A percentile compares a stretch with the other conserved stretches of the same genome.
Evolutionary conservation across 2,329 filamentous ascomycete species (phyloP).

Genomic region (Trichoderma sp.): DNA sequence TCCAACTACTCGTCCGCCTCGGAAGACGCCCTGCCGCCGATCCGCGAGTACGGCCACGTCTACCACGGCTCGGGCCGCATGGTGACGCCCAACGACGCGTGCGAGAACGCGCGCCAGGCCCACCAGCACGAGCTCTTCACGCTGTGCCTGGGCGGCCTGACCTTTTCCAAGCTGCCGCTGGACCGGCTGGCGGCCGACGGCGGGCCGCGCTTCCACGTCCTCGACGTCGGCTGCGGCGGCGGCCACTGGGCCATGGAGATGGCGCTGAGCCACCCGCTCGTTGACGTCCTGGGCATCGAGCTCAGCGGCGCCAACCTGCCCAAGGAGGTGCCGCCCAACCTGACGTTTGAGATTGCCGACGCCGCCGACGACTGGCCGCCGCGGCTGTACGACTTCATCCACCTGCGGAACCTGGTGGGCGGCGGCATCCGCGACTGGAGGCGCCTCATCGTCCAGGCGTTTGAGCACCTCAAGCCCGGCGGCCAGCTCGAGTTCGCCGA

Average conservation of each 20-base stretch:
- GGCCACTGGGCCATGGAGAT: constrained; percentile 50
- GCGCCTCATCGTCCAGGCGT: constrained; percentile 42
- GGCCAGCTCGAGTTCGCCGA: constrained; percentile 51
- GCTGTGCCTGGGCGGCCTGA: constrained; percentile 41
- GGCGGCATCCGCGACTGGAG: constrained; percentile 51
- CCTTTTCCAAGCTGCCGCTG: constrained; percentile 39
- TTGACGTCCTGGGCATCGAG: constrained; percentile 47
- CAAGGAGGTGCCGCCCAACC: constrained; percentile 57
- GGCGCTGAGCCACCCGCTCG: constrained; percentile 45
- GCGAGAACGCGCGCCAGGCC: constrained; percentile 39
- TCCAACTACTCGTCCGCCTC: constrained; percentile 44
- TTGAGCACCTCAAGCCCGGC: constrained; percentile 47
- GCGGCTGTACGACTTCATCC: constrained; percentile 46
- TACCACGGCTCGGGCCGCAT: constrained; percentile 43
- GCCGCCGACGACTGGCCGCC: constrained; percentile 52
- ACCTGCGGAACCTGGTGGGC: constrained; percentile 48
- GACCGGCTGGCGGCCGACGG: constrained; percentile 32
- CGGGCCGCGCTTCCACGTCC: constrained; percentile 37
- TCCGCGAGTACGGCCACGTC: constrained; percentile 42
- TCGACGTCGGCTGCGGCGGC: constrained; percentile 49
- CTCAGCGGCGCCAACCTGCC: constrained; percentile 46
- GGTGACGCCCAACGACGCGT: constrained; percentile 41
- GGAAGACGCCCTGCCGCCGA: constrained; percentile 39
- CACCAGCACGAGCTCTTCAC: constrained; percentile 43
- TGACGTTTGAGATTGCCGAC: constrained; percentile 62